Evolutionary conservation across 495 filamentous ascomycete genomes (phyloP), one percentile per base, ranked within the genome.

Genomic region (Xylaria bambusicola): DNA sequence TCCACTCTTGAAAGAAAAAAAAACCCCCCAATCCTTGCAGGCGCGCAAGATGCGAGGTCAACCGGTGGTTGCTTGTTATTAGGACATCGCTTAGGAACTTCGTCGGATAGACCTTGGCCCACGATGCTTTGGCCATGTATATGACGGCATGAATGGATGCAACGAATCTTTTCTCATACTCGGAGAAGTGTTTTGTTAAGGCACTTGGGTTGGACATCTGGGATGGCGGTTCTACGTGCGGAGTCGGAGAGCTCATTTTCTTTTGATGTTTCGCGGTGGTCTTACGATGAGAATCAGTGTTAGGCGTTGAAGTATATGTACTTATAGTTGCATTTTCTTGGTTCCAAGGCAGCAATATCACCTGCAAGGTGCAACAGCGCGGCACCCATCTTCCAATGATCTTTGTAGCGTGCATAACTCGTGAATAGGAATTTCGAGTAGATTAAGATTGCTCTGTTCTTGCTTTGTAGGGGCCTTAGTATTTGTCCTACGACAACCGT

Each of bases 151-250:
- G 62, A 60, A 51, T 35, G 54, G 60, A 65, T 50, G 42, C 51
- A 60, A 35, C 29, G 48, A 55, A 65, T 71, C 50, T 67, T 64
- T 63, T 63, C 68, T 61, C 59, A 64, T 63, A 62, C 63, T 62
- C 21, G 38, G 59, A 63, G 62, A 62, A 66, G 35, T 46, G 59
- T 62, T 54, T 52, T 53, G 23, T 56, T 36, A 58, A 24, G 60
- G 53, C 53, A 61, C 51, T 41, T 53, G 58, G 58, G 40, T 60
- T 60, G 58, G 58, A 60, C 58, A 60, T 60, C 51, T 60, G 23
- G 58, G 33, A 60, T 38, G 49, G 58, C 52, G 50, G 42, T 54
- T 60, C 50, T 60, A 41, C 41, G 42, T 21, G 48, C 23, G 58
- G 58, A 54, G 58, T 54, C 49, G 58, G 51, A 46, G 29, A 44